Base-by-base conservation (phyloP, 139 green algal genomes). In the Coccomyxa sp. region DNA sequence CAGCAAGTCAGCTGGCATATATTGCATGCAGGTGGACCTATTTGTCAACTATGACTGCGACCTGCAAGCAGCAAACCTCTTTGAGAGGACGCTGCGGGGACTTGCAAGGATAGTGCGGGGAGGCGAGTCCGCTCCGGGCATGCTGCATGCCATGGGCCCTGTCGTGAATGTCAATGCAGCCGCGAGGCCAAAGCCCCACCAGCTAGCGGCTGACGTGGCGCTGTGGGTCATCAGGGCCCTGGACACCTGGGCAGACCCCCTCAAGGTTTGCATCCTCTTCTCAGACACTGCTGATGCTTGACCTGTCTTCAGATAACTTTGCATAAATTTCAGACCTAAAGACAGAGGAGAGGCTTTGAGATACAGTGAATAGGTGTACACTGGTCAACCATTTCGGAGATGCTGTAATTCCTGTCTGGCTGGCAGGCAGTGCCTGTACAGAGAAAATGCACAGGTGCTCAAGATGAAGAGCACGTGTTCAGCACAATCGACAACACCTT, bases 1-100 rank as follows among this genome's bases (percentile, higher is more conserved):
- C n/a, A n/a, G n/a, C n/a, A n/a, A n/a, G n/a, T n/a, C n/a, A n/a
- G n/a, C n/a, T n/a, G n/a, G n/a, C n/a, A n/a, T n/a, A n/a, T n/a
- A n/a, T n/a, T n/a, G n/a, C n/a, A n/a, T n/a, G n/a, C 82, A 95
- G 81, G 91, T 97, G 54, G 94, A 98, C 73, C 70, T 97, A 18
- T 98, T 96, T 84, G 91, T 98, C 27, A 98, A 98, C 84, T 98
- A 95, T 80, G 95, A 98, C 85, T 98, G 94, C 75, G 92, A 98
- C 75, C 81, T 97, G 79, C 81, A 91, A 74, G 89, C 86, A 9
- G 82, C 86, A 54, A 92, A 94, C 86, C 84, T 98, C 75, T 97
- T 91, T 81, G 94, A 98, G 85, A 84, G 93, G 40, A 87, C 71
- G n/a, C 50, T 86, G 33, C 76, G 81, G 8, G 78, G 73, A 18